Conservation (phyloP, 31 red algal genomes). For the Bonnemaisonia californica region DNA sequence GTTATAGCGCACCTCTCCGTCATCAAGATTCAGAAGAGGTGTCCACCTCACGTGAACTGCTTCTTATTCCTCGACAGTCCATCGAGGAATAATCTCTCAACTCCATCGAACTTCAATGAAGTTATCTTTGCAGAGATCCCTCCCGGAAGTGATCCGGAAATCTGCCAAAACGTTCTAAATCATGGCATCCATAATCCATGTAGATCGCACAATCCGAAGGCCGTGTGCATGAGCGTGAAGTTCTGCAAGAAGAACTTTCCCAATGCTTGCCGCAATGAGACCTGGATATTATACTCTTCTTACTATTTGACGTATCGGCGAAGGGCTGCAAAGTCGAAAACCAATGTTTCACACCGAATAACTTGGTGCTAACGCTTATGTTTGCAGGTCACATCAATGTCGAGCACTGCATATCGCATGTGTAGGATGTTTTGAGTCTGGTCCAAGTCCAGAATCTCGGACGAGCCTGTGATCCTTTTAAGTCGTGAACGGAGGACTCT, state of each 20-base stretch:
- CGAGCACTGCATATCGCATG: slow-evolving; percentile 31
- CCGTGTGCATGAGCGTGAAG: slow-evolving; percentile 4
- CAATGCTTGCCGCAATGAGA: background rate
- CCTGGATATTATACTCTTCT: background rate
- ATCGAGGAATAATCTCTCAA: background rate
- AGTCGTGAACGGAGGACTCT: no score
- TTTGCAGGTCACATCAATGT: slow-evolving; percentile 36
- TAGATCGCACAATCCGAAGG: background rate
- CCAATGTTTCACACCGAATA: slow-evolving; percentile 24
- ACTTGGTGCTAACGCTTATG: background rate
- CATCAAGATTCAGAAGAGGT: slow-evolving; percentile 38
- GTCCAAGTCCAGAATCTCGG: no score
- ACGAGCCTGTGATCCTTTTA: no score
- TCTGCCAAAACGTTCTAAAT: no score
- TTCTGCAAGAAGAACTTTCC: background rate
- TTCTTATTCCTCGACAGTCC: background rate
- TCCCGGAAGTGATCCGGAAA: no score
- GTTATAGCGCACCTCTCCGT: slow-evolving; percentile 22
- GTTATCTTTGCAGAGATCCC: slow-evolving; percentile 9
- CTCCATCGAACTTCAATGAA: background rate
- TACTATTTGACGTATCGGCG: background rate
- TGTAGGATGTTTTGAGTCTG: no score
- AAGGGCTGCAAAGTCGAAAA: background rate
- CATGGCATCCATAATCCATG: slow-evolving; percentile 23
- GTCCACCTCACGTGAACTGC: no score